Evolutionary conservation across 306 rosid genomes (phyloP), one percentile per base, ranked within the genome.

Genomic region (Oxytropis ochrocephala): DNA sequence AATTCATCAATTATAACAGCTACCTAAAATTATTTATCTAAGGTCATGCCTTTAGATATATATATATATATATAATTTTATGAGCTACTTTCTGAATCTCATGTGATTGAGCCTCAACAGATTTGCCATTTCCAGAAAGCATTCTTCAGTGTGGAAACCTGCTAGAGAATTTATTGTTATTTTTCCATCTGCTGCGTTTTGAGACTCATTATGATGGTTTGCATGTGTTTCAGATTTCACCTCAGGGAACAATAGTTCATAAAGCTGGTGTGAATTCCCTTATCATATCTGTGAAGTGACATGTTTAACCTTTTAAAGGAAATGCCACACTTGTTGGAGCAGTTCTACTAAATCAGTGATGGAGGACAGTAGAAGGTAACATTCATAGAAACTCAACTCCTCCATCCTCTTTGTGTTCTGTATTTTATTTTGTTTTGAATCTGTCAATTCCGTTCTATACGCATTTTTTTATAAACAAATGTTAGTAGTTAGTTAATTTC

Each of bases 351-450:
- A 71, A 49, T 61, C 71, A 61, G 72, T 49, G 73, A 89, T 89
- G 96, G 93, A 83, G 70, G 83, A 78, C 36, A 38, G 49, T 47
- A 85, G 51, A 71, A 76, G 93, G 96, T 89, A 86, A 75, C 38
- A 58, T 17, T 79, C 68, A 11, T 19, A 56, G 18, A 17, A 70
- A 48, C 52, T 68, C 33, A 4, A 35, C 3, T 24, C 43, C 38
- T 29, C 46, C 32, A 46, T 51, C 35, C 54, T 53, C 47, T 65
- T 8, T 7, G 8, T 47, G 43, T 67, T 54, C 2, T 74, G 53
- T 24, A 41, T 54, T 43, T 18, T 64, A 7, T 72, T 21, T 21
- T 67, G 27, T 67, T 62, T 71, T 67, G 50, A 51, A n/a, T 18
- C 4, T 13, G 14, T 27, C 17, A 11, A 29, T 55, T 73, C 2